Percentiles rank a stretch among this genome's conserved stretches.
Conservation (phyloP, 2,329 filamentous ascomycete genomes). For the Nemania sp. region DNA sequence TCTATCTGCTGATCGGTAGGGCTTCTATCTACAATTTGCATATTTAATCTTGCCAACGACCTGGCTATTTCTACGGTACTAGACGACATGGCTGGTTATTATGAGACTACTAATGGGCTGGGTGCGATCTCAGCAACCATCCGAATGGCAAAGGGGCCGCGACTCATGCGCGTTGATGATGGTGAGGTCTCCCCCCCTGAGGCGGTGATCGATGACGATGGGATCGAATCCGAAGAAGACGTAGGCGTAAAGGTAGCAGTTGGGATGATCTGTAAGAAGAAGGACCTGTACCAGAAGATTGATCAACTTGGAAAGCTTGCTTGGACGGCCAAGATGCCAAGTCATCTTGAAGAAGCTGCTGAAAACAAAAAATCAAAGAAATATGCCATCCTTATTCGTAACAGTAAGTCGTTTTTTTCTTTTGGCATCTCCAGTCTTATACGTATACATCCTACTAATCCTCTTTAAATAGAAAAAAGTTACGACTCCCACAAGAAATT, state of each 20-base stretch:
- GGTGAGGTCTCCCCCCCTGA: not conserved
- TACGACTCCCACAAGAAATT: slow-evolving; percentile 63
- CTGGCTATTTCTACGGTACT: not conserved
- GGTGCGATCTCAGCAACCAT: too few species aligned
- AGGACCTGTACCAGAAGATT: slow-evolving; percentile 32
- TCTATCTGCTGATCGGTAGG: not conserved
- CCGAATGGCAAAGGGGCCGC: too few species aligned
- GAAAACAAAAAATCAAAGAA: slow-evolving; percentile 64
- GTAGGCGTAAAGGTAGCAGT: slow-evolving; percentile 8
- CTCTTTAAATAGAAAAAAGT: slow-evolving; percentile 40
- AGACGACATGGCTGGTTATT: not conserved
- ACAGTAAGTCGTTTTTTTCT: slow-evolving; percentile 53
- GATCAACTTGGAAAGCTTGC: slow-evolving; percentile 54
- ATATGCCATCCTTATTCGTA: slow-evolving; percentile 62
- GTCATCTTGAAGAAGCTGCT: slow-evolving; percentile 58
- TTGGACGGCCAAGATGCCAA: slow-evolving; percentile 58
- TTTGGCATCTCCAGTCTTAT: not conserved
- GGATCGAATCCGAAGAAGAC: not conserved
- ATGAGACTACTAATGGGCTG: too few species aligned
- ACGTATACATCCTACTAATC: slow-evolving; percentile 8
- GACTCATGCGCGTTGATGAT: not conserved
- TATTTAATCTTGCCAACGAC: not conserved
- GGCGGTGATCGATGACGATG: too few species aligned
- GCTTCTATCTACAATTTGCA: not conserved
- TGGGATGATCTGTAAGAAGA: slow-evolving; percentile 32